Conservation (phyloP, 345 rosid genomes). For the Acer campestre region DNA sequence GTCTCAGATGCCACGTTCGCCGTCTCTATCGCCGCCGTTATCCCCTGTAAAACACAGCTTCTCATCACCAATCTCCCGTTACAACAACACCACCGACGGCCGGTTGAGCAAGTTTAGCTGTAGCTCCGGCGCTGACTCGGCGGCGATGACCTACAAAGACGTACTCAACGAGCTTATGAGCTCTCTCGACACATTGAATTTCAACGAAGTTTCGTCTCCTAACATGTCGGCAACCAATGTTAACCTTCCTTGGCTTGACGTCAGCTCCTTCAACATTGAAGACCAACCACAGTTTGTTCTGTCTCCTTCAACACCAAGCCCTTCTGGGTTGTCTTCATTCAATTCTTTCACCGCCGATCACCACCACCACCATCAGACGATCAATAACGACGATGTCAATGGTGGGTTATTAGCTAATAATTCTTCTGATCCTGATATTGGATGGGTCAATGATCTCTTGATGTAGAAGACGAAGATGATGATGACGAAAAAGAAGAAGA, state of each 20-base stretch:
- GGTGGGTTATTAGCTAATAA: slow-evolving; percentile 13
- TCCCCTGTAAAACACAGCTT: slow-evolving; percentile 60
- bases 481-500: slow-evolving; percentile 1
- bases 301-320: slow-evolving; percentile 60
- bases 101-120: slow-evolving; percentile 36
- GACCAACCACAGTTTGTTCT: slow-evolving; percentile 49
- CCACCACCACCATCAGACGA: background rate
- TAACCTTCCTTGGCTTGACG: slow-evolving; percentile 52
- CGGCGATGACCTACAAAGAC: slow-evolving; percentile 48
- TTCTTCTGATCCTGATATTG: slow-evolving; percentile 68
- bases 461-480: slow-evolving; percentile 39
- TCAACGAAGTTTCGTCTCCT: slow-evolving; percentile 42
- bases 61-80: slow-evolving; percentile 41
- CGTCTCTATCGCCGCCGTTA: slow-evolving; percentile 68
- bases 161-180: slow-evolving; percentile 53
- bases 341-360: slow-evolving; percentile 13
- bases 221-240: slow-evolving; percentile 19
- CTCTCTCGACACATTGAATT: slow-evolving; percentile 56
- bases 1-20: slow-evolving; percentile 61
- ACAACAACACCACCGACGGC: slow-evolving; percentile 20
- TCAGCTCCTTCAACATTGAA: slow-evolving; percentile 21
- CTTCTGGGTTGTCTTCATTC: slow-evolving; percentile 9
- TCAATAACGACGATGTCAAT: background rate
- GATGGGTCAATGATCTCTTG: slow-evolving; percentile 92
- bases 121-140: slow-evolving; percentile 8